Percentiles rank a stretch among this genome's conserved stretches.
phyloP scores from a whole-genome alignment of 2,329 filamentous ascomycete genomes.

The Colletotrichum musae region DNA sequence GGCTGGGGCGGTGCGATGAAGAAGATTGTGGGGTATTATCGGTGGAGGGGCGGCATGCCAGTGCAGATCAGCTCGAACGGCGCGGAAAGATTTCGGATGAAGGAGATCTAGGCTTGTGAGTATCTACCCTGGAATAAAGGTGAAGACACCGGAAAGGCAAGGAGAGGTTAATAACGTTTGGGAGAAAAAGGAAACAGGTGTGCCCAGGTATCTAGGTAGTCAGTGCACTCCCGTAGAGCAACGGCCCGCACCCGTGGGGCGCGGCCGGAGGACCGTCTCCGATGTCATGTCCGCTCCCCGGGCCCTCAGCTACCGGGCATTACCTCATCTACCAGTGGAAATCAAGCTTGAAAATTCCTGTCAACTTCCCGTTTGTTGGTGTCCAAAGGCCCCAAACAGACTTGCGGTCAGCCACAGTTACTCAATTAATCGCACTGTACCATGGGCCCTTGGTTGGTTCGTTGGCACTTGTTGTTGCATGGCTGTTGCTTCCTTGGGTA shows the following conservation, averaged over 20 bases:
- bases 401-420: constrained; percentile 2
- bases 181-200: no score
- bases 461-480: background rate
- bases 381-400: background rate
- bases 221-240: no score
- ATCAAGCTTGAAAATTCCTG: background rate
- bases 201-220: no score
- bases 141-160: background rate
- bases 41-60: constrained; percentile 38
- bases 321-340: no score
- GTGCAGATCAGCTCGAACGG: constrained; percentile 34
- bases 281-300: background rate
- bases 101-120: constrained; percentile 13
- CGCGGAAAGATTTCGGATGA: constrained; percentile 35
- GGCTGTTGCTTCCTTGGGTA: no score
- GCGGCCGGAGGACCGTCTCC: constrained; percentile 14
- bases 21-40: constrained; percentile 56
- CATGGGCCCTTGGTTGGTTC: background rate
- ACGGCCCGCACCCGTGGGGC: background rate
- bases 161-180: background rate
- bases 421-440: constrained; percentile 1
- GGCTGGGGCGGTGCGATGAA: constrained; percentile 64
- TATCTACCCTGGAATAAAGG: background rate
- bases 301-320: no score
- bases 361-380: constrained; percentile 16